Evolutionary conservation across 768 basidiomycete genomes (phyloP), one percentile per base, ranked within the genome.

Genomic region (Kwoniella heveanensis): DNA sequence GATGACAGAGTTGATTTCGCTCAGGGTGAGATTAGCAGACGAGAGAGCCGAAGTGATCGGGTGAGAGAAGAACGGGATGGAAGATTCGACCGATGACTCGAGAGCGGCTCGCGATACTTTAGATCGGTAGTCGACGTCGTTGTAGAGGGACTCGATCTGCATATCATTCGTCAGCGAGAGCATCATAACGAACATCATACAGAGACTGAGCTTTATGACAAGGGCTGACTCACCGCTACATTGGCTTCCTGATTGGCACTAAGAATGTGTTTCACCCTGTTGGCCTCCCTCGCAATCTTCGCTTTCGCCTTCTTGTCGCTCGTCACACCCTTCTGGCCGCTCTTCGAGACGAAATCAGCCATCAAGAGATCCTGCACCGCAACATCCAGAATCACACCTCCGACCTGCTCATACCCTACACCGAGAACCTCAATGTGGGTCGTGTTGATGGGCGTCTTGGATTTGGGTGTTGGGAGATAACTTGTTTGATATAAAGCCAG

Each of bases 211-310:
- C n/a, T n/a, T 48, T 19, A 48, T 48, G 47, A 48, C 47, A 48
- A 19, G 47, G 8, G 12, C 17, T 26, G 4, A 77, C 86, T 80
- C 77, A 91, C 91, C 65, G 85, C 84, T 2, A 90, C 85, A 39
- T 80, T 82, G 7, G 88, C 88, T 30, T 95, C 93, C 15, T 83
- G 83, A 74, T 99, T 99, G 37, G 95, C 96, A 78, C 92, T 96
- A 64, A 99, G 81, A 68, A 99, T 89, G 8, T 87, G 84, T 82
- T 98, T 99, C 70, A 97, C 85, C 63, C 94, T 85, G 19, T 85
- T 86, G 1, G 95, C 91, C 80, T 99, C 96, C 78, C 94, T 95
- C 86, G 91, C 89, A 6, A 98, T 82, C 80, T 94, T 95, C 4
- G 91, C 90, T 88, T 96, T 89, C 1, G 89, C 94, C 59, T 87